Percentiles rank a stretch among this genome's conserved stretches.
Evolutionary conservation across 345 rosid genomes (phyloP).

Genomic region (Alliaria petiolata): DNA sequence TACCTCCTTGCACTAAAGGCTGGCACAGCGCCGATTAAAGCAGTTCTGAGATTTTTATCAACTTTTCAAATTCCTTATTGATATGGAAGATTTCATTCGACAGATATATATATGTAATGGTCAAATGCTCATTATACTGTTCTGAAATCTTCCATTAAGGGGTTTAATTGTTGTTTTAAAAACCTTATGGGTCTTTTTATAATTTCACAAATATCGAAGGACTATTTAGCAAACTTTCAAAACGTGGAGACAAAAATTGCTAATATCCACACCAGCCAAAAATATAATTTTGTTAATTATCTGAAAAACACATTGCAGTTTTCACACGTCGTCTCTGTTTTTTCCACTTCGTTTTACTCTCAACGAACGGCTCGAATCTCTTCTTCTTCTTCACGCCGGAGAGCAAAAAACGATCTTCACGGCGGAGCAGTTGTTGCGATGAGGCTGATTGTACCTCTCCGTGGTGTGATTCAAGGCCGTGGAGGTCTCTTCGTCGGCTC

Average conservation of each 20-base stretch:
- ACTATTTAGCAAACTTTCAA: neutral
- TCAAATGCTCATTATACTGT: neutral
- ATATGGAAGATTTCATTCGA: neutral
- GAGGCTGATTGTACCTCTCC: slow-evolving; percentile 83
- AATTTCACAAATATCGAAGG: neutral
- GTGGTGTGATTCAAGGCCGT: slow-evolving; percentile 77
- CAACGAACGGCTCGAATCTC: slow-evolving; percentile 25
- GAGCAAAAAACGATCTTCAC: neutral
- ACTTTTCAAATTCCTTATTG: neutral
- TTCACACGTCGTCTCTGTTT: neutral
- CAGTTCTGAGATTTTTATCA: neutral
- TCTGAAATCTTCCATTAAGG: neutral
- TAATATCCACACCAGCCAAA: neutral
- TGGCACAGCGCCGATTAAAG: slow-evolving; percentile 64
- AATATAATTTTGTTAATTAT: neutral
- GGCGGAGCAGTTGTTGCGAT: slow-evolving; percentile 35
- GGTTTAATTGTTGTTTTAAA: neutral
- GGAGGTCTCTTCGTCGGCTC: slow-evolving; percentile 80
- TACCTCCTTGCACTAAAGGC: slow-evolving; percentile 86
- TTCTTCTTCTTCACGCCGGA: slow-evolving; percentile 9
- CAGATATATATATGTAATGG: slow-evolving; percentile 1
- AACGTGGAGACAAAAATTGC: neutral
- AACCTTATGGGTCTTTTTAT: neutral
- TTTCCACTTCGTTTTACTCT: neutral
- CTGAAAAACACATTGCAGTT: neutral